A percentile compares a stretch with the other conserved stretches of the same genome.
Evolutionary conservation across 495 filamentous ascomycete genomes (phyloP).

Genomic region (Tuber borchii): DNA sequence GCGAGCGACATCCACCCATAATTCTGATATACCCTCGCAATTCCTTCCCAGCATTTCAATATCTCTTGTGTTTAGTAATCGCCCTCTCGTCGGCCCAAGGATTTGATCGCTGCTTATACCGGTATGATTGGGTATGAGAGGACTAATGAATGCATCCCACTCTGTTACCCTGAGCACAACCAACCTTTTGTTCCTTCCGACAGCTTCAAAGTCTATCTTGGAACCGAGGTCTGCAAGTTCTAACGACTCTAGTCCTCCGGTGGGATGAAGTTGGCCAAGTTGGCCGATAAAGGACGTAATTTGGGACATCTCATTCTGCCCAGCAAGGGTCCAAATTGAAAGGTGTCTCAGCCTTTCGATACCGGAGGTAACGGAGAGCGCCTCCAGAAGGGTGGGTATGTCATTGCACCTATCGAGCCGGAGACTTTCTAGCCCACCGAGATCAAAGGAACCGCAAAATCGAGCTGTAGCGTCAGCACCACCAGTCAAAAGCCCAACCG

Average conservation of each 20-base stretch:
- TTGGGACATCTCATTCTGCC: not conserved
- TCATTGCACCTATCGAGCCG: conserved; percentile 9
- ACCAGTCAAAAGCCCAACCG: conserved; percentile 3
- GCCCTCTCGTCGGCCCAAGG: not conserved
- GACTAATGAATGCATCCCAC: conserved; percentile 6
- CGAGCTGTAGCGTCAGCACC: conserved; percentile 1
- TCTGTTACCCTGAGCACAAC: conserved; percentile 12
- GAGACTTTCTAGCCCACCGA: conserved; percentile 7
- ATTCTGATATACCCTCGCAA: conserved; percentile 6
- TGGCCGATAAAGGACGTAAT: not conserved
- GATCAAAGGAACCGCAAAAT: conserved; percentile 12
- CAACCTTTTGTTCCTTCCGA: conserved; percentile 10
- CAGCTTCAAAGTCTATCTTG: conserved; percentile 5
- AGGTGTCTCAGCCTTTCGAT: conserved; percentile 8
- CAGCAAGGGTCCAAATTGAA: conserved; percentile 7
- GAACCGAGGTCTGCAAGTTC: conserved; percentile 12
- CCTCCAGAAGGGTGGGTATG: conserved; percentile 8
- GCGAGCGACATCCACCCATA: conserved; percentile 12
- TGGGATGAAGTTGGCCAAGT: conserved; percentile 2
- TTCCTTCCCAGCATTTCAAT: conserved; percentile 3
- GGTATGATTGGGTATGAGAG: not conserved
- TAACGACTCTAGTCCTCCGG: conserved; percentile 7
- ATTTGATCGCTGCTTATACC: not conserved
- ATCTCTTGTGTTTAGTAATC: conserved; percentile 12
- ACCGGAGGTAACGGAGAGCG: conserved; percentile 1